Percentiles rank a stretch among this genome's conserved stretches.
phyloP scores from a whole-genome alignment of 371 early-diverging fungal species.

The Rhizopus sp. region DNA sequence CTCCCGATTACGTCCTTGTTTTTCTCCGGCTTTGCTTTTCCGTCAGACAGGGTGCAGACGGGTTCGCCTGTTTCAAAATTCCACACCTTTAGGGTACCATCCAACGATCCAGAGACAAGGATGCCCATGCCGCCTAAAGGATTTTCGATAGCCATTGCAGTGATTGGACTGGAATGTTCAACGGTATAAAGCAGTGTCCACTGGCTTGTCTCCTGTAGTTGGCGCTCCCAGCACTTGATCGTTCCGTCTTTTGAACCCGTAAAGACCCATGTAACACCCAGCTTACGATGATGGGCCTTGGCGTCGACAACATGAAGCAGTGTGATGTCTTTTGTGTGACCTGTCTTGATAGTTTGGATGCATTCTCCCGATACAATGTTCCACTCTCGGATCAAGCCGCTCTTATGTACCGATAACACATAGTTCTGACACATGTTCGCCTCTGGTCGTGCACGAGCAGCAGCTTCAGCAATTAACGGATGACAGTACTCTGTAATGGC shows the following conservation, averaged over 20 bases:
- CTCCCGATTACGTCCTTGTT: constrained; percentile 8
- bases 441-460: constrained; percentile 8
- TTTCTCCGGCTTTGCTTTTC: constrained; percentile 3
- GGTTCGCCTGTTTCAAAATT: constrained; percentile 78
- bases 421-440: constrained; percentile 17
- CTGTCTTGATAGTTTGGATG: constrained; percentile 27
- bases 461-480: constrained; percentile 23
- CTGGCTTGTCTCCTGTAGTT: background rate
- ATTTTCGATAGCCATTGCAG: constrained; percentile 31
- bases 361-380: constrained; percentile 34
- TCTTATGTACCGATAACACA: constrained; percentile 30
- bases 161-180: constrained; percentile 20
- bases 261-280: constrained; percentile 30
- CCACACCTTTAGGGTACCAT: constrained; percentile 89
- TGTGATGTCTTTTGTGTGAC: constrained; percentile 25
- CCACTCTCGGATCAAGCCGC: constrained; percentile 38
- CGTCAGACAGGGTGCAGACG: constrained; percentile 33
- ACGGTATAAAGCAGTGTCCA: constrained; percentile 32
- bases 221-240: constrained; percentile 46
- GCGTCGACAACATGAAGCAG: constrained; percentile 26
- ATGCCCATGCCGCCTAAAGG: constrained; percentile 41
- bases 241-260: constrained; percentile 36
- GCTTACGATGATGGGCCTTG: constrained; percentile 24
- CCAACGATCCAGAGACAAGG: constrained; percentile 81
- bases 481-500: constrained; percentile 16